Evolutionary conservation across 1,284 basidiomycete genomes (phyloP).

Genomic region (Ustilago nuda): DNA sequence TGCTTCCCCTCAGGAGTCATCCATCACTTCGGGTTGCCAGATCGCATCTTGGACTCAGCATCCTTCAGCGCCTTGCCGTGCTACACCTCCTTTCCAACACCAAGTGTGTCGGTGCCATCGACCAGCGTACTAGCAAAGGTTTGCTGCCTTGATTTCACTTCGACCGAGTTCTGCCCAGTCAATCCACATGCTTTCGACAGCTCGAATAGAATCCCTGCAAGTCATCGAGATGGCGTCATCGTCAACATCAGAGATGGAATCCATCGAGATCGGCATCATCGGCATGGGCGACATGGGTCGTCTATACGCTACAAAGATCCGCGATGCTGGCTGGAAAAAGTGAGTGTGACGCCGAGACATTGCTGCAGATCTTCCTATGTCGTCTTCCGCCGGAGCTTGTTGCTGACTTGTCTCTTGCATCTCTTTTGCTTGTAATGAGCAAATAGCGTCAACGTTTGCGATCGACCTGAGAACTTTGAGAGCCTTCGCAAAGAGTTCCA

Average conservation of each 20-base stretch:
- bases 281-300: constrained; percentile 82
- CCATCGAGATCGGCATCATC: constrained; percentile 70
- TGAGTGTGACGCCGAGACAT: not conserved
- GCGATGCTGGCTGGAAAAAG: constrained; percentile 79
- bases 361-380: not conserved
- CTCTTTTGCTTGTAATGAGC: not conserved
- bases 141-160: not conserved
- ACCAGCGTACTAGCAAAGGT: not conserved
- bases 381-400: constrained; percentile 72
- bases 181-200: not conserved
- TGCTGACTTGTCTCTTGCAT: constrained; percentile 17
- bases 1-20: not conserved
- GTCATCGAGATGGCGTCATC: not conserved
- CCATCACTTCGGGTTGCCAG: not conserved
- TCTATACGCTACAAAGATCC: constrained; percentile 86
- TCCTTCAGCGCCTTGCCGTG: not conserved
- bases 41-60: not conserved
- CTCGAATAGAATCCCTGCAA: not conserved
- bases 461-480: constrained; percentile 82
- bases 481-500: constrained; percentile 76
- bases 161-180: not conserved
- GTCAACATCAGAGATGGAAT: constrained; percentile 38
- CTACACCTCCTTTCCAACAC: not conserved
- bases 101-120: not conserved
- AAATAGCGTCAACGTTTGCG: constrained; percentile 83